These are phyloP conservation scores for Xylariaceae sp. DNA, from an alignment of 2,329 filamentous ascomycete species.

Conservation along the genomic window DNA sequence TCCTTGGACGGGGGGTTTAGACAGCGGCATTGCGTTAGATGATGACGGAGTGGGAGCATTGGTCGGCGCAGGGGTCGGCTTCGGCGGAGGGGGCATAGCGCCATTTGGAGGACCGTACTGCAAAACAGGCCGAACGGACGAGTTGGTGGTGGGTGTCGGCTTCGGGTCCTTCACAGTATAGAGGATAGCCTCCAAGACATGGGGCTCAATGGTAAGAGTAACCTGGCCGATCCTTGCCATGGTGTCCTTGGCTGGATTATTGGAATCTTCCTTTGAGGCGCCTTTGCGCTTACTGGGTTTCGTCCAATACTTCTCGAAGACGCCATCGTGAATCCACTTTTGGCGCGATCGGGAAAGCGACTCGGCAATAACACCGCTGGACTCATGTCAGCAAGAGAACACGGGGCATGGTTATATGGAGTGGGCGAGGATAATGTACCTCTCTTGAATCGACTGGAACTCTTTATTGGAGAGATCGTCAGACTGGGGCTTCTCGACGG, in stretches of 20 bases:
- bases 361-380: constrained; percentile 67
- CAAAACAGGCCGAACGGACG: constrained; percentile 49
- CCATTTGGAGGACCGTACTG: constrained; percentile 63
- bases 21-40: constrained; percentile 4
- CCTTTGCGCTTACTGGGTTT: constrained; percentile 67
- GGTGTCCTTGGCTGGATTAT: constrained; percentile 63
- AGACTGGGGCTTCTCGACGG: constrained; percentile 61
- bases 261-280: constrained; percentile 55
- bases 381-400: constrained; percentile 17
- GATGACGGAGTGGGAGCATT: constrained; percentile 18
- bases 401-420: background rate
- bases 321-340: constrained; percentile 65
- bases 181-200: constrained; percentile 71
- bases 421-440: constrained; percentile 41
- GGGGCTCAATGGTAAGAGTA: constrained; percentile 71
- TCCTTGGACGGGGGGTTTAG: constrained; percentile 4
- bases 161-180: constrained; percentile 64
- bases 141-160: constrained; percentile 37
- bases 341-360: constrained; percentile 68
- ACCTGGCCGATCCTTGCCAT: constrained; percentile 70
- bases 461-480: constrained; percentile 58
- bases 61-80: constrained; percentile 32
- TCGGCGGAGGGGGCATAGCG: constrained; percentile 50
- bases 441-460: constrained; percentile 69
- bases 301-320: constrained; percentile 74